phyloP scores from a whole-genome alignment of 2,329 filamentous ascomycete genomes.

The Hypoxylon sp. region DNA sequence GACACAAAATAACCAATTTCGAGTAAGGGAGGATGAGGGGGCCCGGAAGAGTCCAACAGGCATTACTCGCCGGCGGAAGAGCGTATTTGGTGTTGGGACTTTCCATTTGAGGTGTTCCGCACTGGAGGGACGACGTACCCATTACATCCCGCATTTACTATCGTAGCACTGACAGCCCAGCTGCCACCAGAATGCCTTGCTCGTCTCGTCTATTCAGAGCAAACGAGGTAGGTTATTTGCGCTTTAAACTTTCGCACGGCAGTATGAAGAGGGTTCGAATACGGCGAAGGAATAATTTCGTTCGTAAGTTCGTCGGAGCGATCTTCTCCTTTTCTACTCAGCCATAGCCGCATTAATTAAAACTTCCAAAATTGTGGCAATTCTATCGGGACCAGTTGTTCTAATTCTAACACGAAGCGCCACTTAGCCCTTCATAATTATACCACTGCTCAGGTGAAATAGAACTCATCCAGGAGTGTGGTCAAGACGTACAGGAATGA shows the following conservation, averaged over 20 bases:
- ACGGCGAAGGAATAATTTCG: slow-evolving; percentile 19
- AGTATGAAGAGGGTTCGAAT: slow-evolving; percentile 30
- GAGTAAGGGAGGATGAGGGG: not conserved
- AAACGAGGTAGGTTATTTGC: slow-evolving; percentile 22
- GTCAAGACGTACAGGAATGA: slow-evolving; percentile 37
- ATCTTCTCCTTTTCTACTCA: slow-evolving; percentile 38
- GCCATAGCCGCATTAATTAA: slow-evolving; percentile 42
- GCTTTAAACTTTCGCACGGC: slow-evolving; percentile 26
- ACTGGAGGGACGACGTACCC: slow-evolving; percentile 45
- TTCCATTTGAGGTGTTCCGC: slow-evolving; percentile 9
- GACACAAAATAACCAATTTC: not conserved
- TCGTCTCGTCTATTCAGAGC: slow-evolving; percentile 29
- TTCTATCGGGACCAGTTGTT: slow-evolving; percentile 21
- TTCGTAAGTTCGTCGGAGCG: slow-evolving; percentile 25
- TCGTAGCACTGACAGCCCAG: slow-evolving; percentile 44
- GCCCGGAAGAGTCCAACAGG: slow-evolving; percentile 8
- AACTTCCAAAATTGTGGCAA: slow-evolving; percentile 28
- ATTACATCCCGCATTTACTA: slow-evolving; percentile 49
- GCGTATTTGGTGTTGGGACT: slow-evolving; percentile 1
- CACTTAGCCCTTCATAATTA: slow-evolving; percentile 32
- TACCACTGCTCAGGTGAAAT: slow-evolving; percentile 3
- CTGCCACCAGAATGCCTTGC: slow-evolving; percentile 27
- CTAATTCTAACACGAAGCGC: slow-evolving; percentile 20
- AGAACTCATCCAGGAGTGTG: slow-evolving; percentile 9
- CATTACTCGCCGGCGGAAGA: slow-evolving; percentile 2